Base-by-base conservation (phyloP, 352 stramenopile genomes). In the Aphanomyces stellatus region DNA sequence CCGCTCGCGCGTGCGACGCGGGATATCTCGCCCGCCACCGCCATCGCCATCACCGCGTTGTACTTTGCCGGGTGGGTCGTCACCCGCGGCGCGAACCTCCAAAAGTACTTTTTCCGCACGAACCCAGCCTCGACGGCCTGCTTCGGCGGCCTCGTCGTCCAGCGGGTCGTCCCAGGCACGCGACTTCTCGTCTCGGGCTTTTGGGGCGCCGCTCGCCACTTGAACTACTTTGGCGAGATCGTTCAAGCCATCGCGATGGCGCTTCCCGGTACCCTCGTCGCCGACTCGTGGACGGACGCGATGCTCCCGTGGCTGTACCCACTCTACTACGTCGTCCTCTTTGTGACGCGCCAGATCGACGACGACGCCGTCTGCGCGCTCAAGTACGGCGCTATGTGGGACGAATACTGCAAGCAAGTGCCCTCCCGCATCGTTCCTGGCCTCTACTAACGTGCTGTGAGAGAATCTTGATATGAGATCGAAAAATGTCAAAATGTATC, bases 211-310 rank as follows among this genome's bases (percentile, higher is more conserved):
- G 46, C 65, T 25, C 34, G 65, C 8, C 65, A 71, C 25, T 30
- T 71, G 19, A 71, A 71, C 28, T 71, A 71, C 34, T 33, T 70
- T n/a, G 65, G 65, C 8, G 65, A 71, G 33, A 69, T 71, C 19
- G 7, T 70, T 19, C 65, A 71, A 28, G 17, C 65, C 8, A 46
- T 70, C 17, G 65, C 65, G 22, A 10, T 71, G 10, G 28, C 28
- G 8, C 60, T 71, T 31, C 62, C 62, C 17, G 62, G 62, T 22
- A 35, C 33, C 35, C 13, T 69, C 2, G 56, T 66, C 15, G 34
- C 30, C 40, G 62, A 41, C 35, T 65, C 65, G 10, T 11, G 37
- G 37, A 11, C n/a, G 11, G 37, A 46, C 11, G 37, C 37, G n/a
- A 27, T 31, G 17, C 40, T 71, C 17, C 57, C 57, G 24, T 71